phyloP scores from a whole-genome alignment of 2,329 filamentous ascomycete species.

The Neonectria sp. region DNA sequence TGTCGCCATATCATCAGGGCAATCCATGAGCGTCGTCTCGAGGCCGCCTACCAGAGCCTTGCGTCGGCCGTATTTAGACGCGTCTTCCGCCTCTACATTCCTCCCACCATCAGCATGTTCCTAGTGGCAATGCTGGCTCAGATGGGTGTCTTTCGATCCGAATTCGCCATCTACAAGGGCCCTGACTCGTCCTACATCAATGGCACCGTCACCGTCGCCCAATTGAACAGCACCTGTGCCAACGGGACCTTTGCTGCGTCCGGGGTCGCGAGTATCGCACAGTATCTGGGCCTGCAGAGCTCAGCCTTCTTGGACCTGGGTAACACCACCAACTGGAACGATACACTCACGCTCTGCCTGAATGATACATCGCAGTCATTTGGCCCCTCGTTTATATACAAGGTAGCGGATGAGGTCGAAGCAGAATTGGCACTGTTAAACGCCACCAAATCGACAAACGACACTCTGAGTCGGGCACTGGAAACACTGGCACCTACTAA shows the following conservation, averaged over 20 bases:
- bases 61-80: conserved; percentile 56
- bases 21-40: conserved; percentile 54
- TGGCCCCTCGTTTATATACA: conserved; percentile 51
- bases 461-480: conserved; percentile 5
- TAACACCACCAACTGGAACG: conserved; percentile 49
- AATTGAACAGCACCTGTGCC: conserved; percentile 42
- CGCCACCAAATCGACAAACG: conserved; percentile 22
- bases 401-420: conserved; percentile 37
- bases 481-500: conserved; percentile 1
- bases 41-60: conserved; percentile 54
- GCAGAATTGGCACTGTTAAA: conserved; percentile 25
- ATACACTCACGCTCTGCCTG: conserved; percentile 53
- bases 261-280: conserved; percentile 49
- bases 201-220: conserved; percentile 51
- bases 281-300: conserved; percentile 48
- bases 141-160: conserved; percentile 54
- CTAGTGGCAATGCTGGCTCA: conserved; percentile 57
- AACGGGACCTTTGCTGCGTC: conserved; percentile 48
- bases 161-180: conserved; percentile 54
- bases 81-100: conserved; percentile 57
- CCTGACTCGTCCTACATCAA: conserved; percentile 58
- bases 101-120: conserved; percentile 59
- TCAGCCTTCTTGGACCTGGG: conserved; percentile 45
- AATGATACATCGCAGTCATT: conserved; percentile 50
- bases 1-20: conserved; percentile 56